phyloP scores from a whole-genome alignment of 31 red algal species.

The Odonthalia washingtoniensis region DNA sequence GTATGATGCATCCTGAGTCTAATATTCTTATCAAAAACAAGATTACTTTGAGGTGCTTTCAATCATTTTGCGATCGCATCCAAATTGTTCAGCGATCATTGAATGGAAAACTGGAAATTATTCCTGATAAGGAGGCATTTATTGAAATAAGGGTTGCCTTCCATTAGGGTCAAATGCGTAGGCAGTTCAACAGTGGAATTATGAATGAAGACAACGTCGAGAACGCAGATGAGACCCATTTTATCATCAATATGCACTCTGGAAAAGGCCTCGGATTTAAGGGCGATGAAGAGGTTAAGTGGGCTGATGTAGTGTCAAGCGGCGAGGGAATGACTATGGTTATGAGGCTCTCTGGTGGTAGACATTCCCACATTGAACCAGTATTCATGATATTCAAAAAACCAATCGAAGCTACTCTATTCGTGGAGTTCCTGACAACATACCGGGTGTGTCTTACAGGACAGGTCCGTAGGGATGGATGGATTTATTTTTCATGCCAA shows the following conservation, averaged over 20 bases:
- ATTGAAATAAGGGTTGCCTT: slow-evolving; percentile 1
- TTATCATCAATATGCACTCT: slow-evolving; percentile 45
- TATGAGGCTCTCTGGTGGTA: slow-evolving; percentile 32
- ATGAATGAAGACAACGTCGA: slow-evolving; percentile 17
- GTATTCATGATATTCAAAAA: slow-evolving; percentile 48
- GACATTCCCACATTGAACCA: background rate
- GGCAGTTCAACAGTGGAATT: background rate
- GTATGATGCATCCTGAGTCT: background rate
- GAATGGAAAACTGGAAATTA: slow-evolving; percentile 14
- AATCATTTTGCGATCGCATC: slow-evolving; percentile 26
- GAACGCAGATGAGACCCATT: slow-evolving; percentile 34
- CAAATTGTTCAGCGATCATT: background rate
- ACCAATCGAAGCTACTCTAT: no score
- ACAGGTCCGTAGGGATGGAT: slow-evolving; percentile 35
- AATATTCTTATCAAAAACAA: slow-evolving; percentile 1
- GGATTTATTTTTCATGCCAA: background rate
- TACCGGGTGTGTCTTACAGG: slow-evolving; percentile 15
- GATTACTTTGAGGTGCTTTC: slow-evolving; percentile 15
- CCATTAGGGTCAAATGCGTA: background rate
- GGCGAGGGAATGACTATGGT: slow-evolving; percentile 36
- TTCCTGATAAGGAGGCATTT: background rate
- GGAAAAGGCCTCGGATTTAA: no score
- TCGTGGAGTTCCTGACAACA: slow-evolving; percentile 29
- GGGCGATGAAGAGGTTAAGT: slow-evolving; percentile 12
- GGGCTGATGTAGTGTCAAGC: slow-evolving; percentile 26